Evolutionary conservation across 192 early-diverging fungal genomes (phyloP), one percentile per base, ranked within the genome.

Genomic region (Geranomyces michiganensis): DNA sequence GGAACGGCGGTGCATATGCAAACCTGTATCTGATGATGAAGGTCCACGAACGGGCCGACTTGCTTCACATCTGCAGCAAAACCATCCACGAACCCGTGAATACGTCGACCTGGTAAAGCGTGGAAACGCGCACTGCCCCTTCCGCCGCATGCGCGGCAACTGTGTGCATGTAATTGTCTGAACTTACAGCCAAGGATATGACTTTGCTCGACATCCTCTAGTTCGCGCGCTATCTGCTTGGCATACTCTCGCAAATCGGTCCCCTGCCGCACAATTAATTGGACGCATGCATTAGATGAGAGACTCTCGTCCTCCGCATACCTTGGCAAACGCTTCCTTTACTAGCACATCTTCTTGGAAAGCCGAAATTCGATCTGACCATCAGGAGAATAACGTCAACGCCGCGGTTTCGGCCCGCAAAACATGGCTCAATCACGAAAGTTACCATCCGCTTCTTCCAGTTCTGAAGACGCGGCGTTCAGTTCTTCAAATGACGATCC

Each of bases 201-300:
- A 53, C 81, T 84, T 48, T 87, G 79, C 56, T 94, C 91, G 7
- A 93, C 81, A 22, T 67, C 78, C 46, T 82, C 75, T 58, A 94
- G 83, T 71, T 97, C 91, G 13, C 81, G 75, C 43, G 91, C 90
- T 15, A 97, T 86, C 41, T 93, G 81, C 48, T 82, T 87, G 8
- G 91, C 90, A 78, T 96, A 93, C 71, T 92, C 88, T 19, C 92
- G 87, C 56, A 99, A 83, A 78, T 96, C 93, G 68, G 94, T 85
- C 32, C 92, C 93, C 77, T 90, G 59, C 30, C 19, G 3, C 58
- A 32, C 31, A 3, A 32, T 9, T 9, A 7, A 27, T 2, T 19
- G 3, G 15, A 60, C 24, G 7, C 58, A 29, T 5, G 21, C 29
- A 9, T 8, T 60, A 7, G 7, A 19, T 29, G 27, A 26, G 27